A percentile compares a stretch with the other conserved stretches of the same genome.
These are phyloP conservation scores for Scenedesmus sp. DNA, from an alignment of 163 green algal genomes.

Conservation along the genomic window DNA sequence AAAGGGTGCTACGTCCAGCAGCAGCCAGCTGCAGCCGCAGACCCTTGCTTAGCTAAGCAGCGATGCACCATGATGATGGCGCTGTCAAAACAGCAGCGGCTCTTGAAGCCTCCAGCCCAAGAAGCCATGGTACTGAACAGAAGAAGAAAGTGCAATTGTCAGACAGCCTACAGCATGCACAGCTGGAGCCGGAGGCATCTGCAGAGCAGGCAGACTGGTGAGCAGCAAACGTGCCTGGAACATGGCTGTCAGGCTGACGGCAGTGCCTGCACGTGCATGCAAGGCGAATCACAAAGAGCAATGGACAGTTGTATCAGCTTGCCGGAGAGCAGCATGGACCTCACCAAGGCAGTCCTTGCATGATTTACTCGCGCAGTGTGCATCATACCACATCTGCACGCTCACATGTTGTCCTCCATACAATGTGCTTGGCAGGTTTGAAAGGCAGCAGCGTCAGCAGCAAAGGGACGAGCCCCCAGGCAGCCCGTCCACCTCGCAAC, in stretches of 20 bases:
- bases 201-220: not conserved
- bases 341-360: no score
- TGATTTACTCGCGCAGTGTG: not conserved
- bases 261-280: not conserved
- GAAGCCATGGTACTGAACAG: not conserved
- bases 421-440: not conserved
- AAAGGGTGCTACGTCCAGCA: not conserved
- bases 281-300: not conserved
- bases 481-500: conserved; percentile 26
- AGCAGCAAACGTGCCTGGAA: not conserved
- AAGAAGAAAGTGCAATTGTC: not conserved
- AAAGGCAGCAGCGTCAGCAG: conserved; percentile 22
- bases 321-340: not conserved
- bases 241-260: not conserved
- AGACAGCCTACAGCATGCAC: not conserved
- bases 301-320: not conserved
- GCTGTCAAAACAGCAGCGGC: not conserved
- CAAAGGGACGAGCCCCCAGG: not conserved
- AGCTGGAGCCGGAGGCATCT: not conserved
- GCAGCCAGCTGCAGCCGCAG: not conserved
- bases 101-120: not conserved
- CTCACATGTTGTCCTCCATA: not conserved
- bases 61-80: not conserved
- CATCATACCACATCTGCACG: not conserved
- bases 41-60: not conserved